Evolutionary conservation across 257 asterid genomes (phyloP).

Genomic region (Haberlea rhodopensis): DNA sequence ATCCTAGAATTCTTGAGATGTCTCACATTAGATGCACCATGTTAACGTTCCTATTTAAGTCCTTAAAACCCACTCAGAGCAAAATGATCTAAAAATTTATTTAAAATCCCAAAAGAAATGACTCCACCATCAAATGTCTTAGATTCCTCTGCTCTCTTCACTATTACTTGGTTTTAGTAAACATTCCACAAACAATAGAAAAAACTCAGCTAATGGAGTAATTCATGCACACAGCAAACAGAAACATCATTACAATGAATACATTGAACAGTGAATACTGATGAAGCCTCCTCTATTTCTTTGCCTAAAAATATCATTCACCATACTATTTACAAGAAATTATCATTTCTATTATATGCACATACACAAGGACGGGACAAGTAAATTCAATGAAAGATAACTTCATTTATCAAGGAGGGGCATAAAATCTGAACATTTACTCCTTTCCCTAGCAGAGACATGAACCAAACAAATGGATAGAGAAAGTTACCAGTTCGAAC

Average conservation of each 20-base stretch:
- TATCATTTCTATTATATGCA: neutral
- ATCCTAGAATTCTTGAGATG: too few relatives aligned
- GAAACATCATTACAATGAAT: neutral
- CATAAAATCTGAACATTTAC: neutral
- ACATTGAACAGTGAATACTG: too few relatives aligned
- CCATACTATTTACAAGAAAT: neutral
- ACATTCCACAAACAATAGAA: neutral
- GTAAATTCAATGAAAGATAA: neutral
- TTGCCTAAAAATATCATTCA: too few relatives aligned
- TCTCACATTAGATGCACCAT: too few relatives aligned
- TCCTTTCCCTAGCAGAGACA: neutral
- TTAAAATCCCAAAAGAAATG: too few relatives aligned
- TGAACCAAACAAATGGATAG: neutral
- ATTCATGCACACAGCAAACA: neutral
- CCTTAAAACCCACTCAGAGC: too few relatives aligned
- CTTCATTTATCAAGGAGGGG: neutral
- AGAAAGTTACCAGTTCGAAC: conserved; percentile 34
- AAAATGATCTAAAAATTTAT: too few relatives aligned
- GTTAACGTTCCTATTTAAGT: too few relatives aligned
- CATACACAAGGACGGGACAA: neutral
- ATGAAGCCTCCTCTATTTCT: neutral
- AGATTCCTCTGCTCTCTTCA: too few relatives aligned
- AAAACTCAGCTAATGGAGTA: neutral
- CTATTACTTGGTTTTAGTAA: too few relatives aligned
- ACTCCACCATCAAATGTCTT: too few relatives aligned